Base-by-base conservation (phyloP, 1,284 basidiomycete species). In the Afroboletus lepidellus region DNA sequence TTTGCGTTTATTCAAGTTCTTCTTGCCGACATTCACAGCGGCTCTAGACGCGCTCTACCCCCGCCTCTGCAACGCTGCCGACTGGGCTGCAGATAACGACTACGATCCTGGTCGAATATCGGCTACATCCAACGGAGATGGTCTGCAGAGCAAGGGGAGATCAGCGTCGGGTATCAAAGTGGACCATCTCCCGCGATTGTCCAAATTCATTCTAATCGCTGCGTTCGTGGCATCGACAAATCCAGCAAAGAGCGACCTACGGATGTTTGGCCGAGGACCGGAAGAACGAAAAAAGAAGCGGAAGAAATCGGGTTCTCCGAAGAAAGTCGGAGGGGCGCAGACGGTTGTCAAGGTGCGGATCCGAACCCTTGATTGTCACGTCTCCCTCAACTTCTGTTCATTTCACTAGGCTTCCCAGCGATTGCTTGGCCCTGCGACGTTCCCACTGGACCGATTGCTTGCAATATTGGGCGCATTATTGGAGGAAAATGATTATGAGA, bases 181-280 rank as follows among this genome's bases (percentile, higher is more conserved):
- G 11, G 57, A 61, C 11, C 54, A 65, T 41, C 70, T 89, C 21
- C 78, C 85, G 3, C 69, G 77, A 0, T 75, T 87, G 69, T 83
- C 83, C 13, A 87, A 87, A 57, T 94, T 87, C 62, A 76, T 96
- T 18, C 72, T 96, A 12, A 69, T 96, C 8, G 90, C 93, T 0
- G 81, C 88, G 0, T 97, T 88, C 66, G 72, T 95, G 30, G 92
- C 92, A 2, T 92, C 89, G 41, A 91, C 88, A 53, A 97, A 97
- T 66, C 93, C 94, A 0, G 69, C 85, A 0, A 88, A 85, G 61
- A 85, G 84, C 7, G 94, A 97, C 67, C 51, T 92, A 57, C 76
- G 87, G 27, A 86, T 94, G 77, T 92, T 94, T 68, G 87, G 88
- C 6, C 67, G 87, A 13, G 83, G 84, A 0, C 62, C 81, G 29